Conservation (phyloP, 768 basidiomycete genomes). For the Boletus tomentosulus region DNA sequence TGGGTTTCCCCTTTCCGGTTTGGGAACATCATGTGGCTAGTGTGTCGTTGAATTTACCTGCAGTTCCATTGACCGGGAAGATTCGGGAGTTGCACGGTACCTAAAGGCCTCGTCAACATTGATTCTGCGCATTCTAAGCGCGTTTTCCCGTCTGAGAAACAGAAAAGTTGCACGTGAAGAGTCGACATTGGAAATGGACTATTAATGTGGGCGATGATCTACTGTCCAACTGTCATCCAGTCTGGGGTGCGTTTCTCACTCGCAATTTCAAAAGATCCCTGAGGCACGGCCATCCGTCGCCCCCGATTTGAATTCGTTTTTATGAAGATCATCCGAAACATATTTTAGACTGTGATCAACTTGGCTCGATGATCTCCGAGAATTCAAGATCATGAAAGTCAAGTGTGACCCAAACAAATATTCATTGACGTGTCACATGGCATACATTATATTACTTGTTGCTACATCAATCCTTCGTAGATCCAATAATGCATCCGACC, state of each 20-base stretch:
- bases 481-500: background rate
- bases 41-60: too few species aligned
- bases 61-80: background rate
- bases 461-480: background rate
- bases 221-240: background rate
- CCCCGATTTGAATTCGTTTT: background rate
- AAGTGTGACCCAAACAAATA: background rate
- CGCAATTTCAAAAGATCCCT: background rate
- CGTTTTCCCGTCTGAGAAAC: background rate
- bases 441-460: background rate
- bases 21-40: slow-evolving; percentile 17
- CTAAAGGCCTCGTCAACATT: too few species aligned
- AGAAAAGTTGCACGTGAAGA: slow-evolving; percentile 10
- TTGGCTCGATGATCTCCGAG: background rate
- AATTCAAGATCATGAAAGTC: background rate
- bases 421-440: background rate
- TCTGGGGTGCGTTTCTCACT: slow-evolving; percentile 12
- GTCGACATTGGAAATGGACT: slow-evolving; percentile 16
- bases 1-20: slow-evolving; percentile 28
- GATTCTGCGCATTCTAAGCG: background rate
- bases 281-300: background rate
- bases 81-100: background rate
- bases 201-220: background rate
- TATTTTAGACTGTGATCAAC: background rate
- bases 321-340: background rate